These are phyloP conservation scores for Mimosa bimucronata DNA, from an alignment of 306 rosid species.

Conservation along the genomic window DNA sequence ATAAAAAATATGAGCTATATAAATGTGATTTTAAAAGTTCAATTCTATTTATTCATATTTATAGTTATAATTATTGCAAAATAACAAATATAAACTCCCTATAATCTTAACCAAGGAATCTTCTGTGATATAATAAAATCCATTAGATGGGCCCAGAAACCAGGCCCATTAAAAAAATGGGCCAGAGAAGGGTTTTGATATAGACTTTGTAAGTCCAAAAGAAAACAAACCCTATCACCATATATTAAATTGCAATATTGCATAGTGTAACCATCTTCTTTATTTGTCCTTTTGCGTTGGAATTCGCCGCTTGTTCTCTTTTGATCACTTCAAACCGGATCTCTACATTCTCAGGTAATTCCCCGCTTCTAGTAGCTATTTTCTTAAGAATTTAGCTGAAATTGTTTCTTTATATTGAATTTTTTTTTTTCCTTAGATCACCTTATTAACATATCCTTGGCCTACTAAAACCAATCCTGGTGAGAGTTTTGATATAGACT, in stretches of 20 bases:
- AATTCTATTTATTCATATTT: no score
- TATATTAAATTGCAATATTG: not conserved
- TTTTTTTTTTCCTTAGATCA: no score
- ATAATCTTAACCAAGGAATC: no score
- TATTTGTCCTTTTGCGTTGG: not conserved
- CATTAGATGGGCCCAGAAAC: not conserved
- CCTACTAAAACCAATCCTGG: no score
- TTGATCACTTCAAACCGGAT: not conserved
- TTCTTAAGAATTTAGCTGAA: not conserved
- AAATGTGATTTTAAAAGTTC: no score
- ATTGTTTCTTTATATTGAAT: no score
- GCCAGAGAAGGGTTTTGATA: not conserved
- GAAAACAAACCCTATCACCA: constrained; percentile 30
- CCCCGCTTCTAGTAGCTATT: not conserved
- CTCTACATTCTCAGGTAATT: not conserved
- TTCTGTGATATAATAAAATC: not conserved
- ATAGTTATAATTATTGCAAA: no score
- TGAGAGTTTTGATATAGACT: no score
- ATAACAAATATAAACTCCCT: no score
- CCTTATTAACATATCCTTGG: no score
- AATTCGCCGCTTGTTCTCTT: not conserved
- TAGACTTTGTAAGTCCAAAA: not conserved
- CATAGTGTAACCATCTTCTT: not conserved
- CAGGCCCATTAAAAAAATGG: not conserved
- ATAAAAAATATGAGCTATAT: no score